Conservation (phyloP, 179 eudicot genomes). For the Actinidia arguta region DNA sequence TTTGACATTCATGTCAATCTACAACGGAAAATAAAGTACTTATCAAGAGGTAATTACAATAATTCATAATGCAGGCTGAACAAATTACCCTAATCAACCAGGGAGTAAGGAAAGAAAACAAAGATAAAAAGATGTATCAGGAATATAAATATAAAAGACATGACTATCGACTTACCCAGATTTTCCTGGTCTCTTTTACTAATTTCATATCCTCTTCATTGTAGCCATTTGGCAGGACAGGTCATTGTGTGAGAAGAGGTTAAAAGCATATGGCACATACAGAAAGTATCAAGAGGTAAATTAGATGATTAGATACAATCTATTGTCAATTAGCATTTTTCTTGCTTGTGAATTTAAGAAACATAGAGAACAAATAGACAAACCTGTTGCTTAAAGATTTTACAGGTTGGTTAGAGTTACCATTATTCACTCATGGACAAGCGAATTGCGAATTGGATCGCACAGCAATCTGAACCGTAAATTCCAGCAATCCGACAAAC, state of each 20-base stretch:
- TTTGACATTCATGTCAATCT: slow-evolving; percentile 76
- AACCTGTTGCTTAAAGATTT: slow-evolving; percentile 94
- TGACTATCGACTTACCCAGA: slow-evolving; percentile 69
- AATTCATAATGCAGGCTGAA: background rate
- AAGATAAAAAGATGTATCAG: background rate
- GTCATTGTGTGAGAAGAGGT: slow-evolving; percentile 96
- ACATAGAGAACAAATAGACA: background rate
- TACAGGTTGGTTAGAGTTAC: slow-evolving; percentile 94
- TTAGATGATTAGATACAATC: background rate
- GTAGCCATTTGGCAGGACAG: slow-evolving; percentile 86
- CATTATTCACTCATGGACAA: too few species aligned
- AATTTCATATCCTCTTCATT: slow-evolving; percentile 98
- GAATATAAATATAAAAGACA: background rate
- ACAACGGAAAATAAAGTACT: slow-evolving; percentile 22
- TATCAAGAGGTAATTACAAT: too few species aligned
- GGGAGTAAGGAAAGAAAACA: background rate
- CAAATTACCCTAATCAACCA: slow-evolving; percentile 13
- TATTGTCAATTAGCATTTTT: background rate
- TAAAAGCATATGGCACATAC: slow-evolving; percentile 89
- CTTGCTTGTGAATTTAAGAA: background rate
- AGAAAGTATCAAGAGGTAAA: background rate
- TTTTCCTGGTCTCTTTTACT: slow-evolving; percentile 96
- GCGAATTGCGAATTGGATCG: too few species aligned
- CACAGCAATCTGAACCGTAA: too few species aligned
- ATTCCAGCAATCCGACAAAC: too few species aligned